Base-by-base conservation (phyloP, 768 basidiomycete species). In the Xanthoconium purpureum region DNA sequence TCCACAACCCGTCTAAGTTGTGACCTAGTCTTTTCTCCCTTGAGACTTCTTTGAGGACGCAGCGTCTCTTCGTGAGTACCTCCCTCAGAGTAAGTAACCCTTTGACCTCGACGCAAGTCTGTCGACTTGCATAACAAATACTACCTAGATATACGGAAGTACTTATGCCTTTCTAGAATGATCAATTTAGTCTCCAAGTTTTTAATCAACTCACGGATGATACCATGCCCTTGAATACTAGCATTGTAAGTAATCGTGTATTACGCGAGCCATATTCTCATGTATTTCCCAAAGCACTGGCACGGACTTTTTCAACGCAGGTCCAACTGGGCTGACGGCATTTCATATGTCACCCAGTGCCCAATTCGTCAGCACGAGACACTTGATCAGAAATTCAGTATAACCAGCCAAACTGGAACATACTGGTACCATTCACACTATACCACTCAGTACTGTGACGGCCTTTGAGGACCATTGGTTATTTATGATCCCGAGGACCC, bases 201-300 rank as follows among this genome's bases (percentile, higher is more conserved):
- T 13, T 42, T 0, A 54, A 54, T 11, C 32, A 48, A 28, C 54
- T 54, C 32, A 75, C 70, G 1, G 77, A 83, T 50, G 56, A 60
- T 6, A 72, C 75, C 5, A 83, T 84, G 81, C 61, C 77, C 36
- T 69, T 75, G 50, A 71, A 70, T 13, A 84, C 83, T 3, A 79
- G 76, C 14, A 30, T 67, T 1, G 66, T 67, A 33, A 55, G 64
- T 46, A 5, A 68, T 72, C 47, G 17, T 32, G 6, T 17, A 17
- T 18, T 35, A n/a, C 63, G 67, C 12, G 56, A 60, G 37, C 48
- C 28, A 0, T 36, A 33, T 28, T 11, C 53, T 74, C 58, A 54
- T 28, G 6, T 1, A 3, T 7, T 5, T 42, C 24, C 12, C 13
- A 12, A 18, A 54, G 54, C 54, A 54, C 42, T 54, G 32, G 20